Evolutionary conservation across 148 eudicot genomes (phyloP).

Genomic region (Vaccinium darrowii): DNA sequence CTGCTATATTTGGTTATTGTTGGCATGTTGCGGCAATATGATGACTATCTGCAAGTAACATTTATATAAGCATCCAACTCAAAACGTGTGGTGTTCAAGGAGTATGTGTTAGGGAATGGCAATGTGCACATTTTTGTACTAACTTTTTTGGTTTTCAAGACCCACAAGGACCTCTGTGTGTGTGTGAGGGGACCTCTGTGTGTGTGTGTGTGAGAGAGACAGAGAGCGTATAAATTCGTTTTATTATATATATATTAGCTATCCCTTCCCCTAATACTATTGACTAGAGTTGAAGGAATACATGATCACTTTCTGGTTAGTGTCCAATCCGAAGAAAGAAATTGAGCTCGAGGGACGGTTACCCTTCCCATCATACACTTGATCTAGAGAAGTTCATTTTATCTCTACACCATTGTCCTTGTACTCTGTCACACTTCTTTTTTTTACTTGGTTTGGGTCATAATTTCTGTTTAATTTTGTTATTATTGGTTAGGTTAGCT

Average conservation of each 20-base stretch:
- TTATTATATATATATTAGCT: background rate
- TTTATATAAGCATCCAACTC: too few species aligned
- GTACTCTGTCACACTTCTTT: background rate
- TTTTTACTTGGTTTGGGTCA: background rate
- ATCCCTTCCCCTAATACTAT: too few species aligned
- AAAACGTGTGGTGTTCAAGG: background rate
- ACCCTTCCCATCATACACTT: background rate
- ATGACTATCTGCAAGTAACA: too few species aligned
- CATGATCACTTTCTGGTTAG: background rate
- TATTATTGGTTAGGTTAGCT: background rate
- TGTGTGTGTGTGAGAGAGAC: too few species aligned
- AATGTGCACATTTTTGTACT: background rate
- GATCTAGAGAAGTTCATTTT: background rate
- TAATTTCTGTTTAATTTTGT: background rate
- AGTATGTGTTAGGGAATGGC: background rate
- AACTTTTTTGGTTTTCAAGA: too few species aligned
- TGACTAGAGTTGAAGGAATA: background rate
- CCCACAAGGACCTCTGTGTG: too few species aligned
- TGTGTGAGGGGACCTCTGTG: too few species aligned
- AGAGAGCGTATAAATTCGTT: background rate
- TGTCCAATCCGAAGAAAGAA: background rate
- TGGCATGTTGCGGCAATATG: too few species aligned
- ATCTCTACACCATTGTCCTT: background rate
- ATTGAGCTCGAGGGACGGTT: background rate
- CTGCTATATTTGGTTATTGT: too few species aligned